phyloP scores from a whole-genome alignment of 805 yeast genomes.

The Tetrapisispora taiwanensis region DNA sequence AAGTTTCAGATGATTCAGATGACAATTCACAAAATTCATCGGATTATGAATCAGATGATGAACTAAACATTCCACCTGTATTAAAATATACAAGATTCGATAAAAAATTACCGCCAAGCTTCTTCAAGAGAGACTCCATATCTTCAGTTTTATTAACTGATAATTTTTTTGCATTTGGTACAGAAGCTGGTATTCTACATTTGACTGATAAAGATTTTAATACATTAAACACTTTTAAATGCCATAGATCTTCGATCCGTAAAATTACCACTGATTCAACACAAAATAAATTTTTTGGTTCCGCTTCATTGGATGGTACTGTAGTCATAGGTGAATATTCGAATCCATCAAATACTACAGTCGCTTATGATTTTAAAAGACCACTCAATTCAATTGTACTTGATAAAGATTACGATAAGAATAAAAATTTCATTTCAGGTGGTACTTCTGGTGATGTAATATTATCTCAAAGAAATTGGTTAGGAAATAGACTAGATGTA shows the following conservation, averaged over 20 bases:
- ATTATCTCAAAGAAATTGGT: constrained; percentile 72
- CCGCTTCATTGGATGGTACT: constrained; percentile 92
- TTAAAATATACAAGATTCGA: constrained; percentile 65
- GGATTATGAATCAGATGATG: constrained; percentile 35
- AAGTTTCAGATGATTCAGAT: constrained; percentile 6
- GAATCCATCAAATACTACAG: constrained; percentile 49
- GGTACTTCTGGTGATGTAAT: constrained; percentile 82
- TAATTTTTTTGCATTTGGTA: constrained; percentile 63
- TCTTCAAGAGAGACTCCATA: constrained; percentile 68
- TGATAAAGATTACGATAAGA: constrained; percentile 53
- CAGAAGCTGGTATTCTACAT: constrained; percentile 79
- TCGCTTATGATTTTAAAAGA: constrained; percentile 72
- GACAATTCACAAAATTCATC: constrained; percentile 6
- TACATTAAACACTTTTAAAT: constrained; percentile 61
- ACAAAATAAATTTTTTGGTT: constrained; percentile 57
- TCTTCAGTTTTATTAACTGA: constrained; percentile 59
- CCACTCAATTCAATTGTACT: constrained; percentile 83
- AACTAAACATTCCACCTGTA: constrained; percentile 55
- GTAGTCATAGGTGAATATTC: constrained; percentile 60
- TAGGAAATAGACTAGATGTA: constrained; percentile 69
- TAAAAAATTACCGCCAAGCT: constrained; percentile 53
- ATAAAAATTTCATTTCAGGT: constrained; percentile 69
- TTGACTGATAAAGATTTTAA: constrained; percentile 45
- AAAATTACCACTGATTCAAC: constrained; percentile 50
- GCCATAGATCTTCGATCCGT: constrained; percentile 77